Conservation (phyloP, 192 early-diverging fungal genomes). For the Phycomyces nitens region DNA sequence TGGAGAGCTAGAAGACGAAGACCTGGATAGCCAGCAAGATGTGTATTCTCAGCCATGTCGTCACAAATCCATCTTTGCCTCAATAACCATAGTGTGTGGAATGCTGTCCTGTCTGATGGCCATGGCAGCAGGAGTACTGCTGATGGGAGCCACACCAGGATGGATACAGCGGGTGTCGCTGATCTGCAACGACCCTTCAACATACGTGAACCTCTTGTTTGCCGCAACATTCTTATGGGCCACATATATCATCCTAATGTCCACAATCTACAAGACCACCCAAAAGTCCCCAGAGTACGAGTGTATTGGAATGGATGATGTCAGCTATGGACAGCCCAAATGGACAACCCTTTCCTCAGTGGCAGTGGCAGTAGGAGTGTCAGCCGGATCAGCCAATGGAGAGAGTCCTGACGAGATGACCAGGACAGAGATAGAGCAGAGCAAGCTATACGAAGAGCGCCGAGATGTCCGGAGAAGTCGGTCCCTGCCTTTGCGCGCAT, state of each 20-base stretch:
- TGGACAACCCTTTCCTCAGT: not conserved
- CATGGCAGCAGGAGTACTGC: slow-evolving; percentile 37
- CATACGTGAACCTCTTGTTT: slow-evolving; percentile 41
- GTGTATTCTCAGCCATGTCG: not conserved
- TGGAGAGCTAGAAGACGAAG: slow-evolving; percentile 10
- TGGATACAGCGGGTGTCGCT: slow-evolving; percentile 35
- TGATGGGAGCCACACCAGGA: slow-evolving; percentile 38
- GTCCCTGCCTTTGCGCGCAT: not conserved
- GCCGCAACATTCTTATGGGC: slow-evolving; percentile 34
- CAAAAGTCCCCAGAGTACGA: not conserved
- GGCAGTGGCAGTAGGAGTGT: not conserved
- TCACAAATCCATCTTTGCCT: slow-evolving; percentile 23
- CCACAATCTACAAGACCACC: slow-evolving; percentile 8
- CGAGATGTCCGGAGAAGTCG: not conserved
- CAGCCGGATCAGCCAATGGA: no score
- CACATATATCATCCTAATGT: slow-evolving; percentile 23
- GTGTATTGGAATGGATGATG: not conserved
- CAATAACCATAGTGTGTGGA: slow-evolving; percentile 37
- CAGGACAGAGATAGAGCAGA: no score
- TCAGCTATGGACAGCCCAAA: not conserved
- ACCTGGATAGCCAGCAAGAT: not conserved
- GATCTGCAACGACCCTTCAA: slow-evolving; percentile 36
- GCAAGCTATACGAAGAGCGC: not conserved
- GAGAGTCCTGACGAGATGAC: no score
- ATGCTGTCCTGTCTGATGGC: slow-evolving; percentile 33